Base-by-base conservation (phyloP, 495 filamentous ascomycete species). In the Neurospora sublineolata region DNA sequence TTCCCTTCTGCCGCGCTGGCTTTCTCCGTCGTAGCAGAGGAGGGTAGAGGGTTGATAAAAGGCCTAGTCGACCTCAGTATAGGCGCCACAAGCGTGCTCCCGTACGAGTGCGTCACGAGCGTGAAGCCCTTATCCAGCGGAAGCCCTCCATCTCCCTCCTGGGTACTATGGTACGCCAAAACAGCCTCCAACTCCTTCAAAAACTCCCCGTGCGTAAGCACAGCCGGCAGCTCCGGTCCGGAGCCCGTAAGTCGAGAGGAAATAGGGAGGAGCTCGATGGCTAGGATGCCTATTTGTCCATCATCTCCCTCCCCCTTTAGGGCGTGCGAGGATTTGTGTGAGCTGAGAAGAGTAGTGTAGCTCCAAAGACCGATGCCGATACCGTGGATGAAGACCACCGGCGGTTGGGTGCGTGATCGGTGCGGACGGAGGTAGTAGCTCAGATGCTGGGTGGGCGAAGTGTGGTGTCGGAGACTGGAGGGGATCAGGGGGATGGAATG, bases 361-460 rank as follows among this genome's bases (percentile, higher is more conserved):
- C 89, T 83, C 76, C 86, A 88, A 16, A 91, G 83, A 0, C 89
- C 89, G 69, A 91, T 87, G 36, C 89, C 89, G 68, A 92, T 90
- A n/a, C 90, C 90, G 76, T 92, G 90, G 23, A 91, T 82, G 77
- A 91, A 91, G 4, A 92, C 76, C 58, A 91, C 74, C 0, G 90
- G 90, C 2, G 86, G 76, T 37, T 83, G 83, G 7, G 81, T 80
- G 7, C 78, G 78, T 1, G 88, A 87, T 11, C 80, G 86, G 74
- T 91, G 90, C 2, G 87, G 86, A 20, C 87, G 85, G 76, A 88
- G 80, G 89, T 89, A 91, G 80, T 92, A 92, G 39, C 83, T 82
- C 0, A 88, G 74, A n/a, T 80, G 77, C 33, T 70, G n/a, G 40
- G 82, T 82, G 0, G 82, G 82, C 0, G 88, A 86, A 2, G 83